Evolutionary conservation across 1,284 basidiomycete species (phyloP).

Genomic region (Porogramme epimiltina): DNA sequence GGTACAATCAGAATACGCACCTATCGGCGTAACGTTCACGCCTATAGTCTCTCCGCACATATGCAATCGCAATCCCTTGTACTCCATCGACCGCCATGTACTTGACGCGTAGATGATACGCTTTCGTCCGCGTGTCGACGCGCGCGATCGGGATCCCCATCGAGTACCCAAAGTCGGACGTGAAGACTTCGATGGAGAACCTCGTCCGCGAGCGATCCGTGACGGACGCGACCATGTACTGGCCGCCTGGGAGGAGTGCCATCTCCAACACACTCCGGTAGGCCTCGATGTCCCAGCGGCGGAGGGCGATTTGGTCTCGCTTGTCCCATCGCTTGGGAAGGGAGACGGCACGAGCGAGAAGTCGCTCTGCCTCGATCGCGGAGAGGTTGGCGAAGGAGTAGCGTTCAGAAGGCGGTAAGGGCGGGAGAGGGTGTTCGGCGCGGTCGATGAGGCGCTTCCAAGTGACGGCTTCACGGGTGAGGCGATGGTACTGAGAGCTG

Average conservation of each 20-base stretch:
- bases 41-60: conserved; percentile 39
- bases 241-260: conserved; percentile 68
- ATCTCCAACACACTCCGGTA: conserved; percentile 56
- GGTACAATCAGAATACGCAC: conserved; percentile 5
- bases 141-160: conserved; percentile 54
- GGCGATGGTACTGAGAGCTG: conserved; percentile 3
- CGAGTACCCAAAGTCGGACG: conserved; percentile 53
- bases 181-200: conserved; percentile 55
- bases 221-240: conserved; percentile 65
- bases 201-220: conserved; percentile 43
- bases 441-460: conserved; percentile 65
- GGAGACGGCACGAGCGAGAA: conserved; percentile 61
- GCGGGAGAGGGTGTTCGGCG: conserved; percentile 57
- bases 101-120: conserved; percentile 63
- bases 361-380: conserved; percentile 60
- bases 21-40: neutral
- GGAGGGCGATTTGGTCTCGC: conserved; percentile 16
- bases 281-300: conserved; percentile 38
- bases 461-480: conserved; percentile 58
- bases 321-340: conserved; percentile 44
- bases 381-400: conserved; percentile 45
- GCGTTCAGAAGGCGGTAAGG: conserved; percentile 59
- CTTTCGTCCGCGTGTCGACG: conserved; percentile 48
- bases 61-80: conserved; percentile 63
- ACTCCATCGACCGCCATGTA: conserved; percentile 52